These are phyloP conservation scores for Paraleonurus japonicus DNA, from an alignment of 257 asterid genomes.

Conservation along the genomic window DNA sequence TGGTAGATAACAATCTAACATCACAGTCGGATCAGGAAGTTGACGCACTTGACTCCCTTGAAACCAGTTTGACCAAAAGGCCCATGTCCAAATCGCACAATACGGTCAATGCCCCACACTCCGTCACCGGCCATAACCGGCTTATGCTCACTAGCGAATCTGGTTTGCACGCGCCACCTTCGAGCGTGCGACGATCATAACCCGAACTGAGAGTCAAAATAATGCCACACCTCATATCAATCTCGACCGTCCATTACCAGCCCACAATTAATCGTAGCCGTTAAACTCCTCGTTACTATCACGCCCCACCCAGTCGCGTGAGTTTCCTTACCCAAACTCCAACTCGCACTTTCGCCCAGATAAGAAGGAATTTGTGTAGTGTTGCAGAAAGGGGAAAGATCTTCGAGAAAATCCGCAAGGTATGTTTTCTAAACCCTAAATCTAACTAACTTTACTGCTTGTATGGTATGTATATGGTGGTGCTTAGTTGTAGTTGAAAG, in stretches of 20 bases:
- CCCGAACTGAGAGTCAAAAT: not conserved
- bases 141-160: slow-evolving; percentile 2
- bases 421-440: slow-evolving; percentile 36
- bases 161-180: slow-evolving; percentile 37
- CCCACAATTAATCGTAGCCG: slow-evolving; percentile 27
- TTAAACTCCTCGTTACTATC: slow-evolving; percentile 6
- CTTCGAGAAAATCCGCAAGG: slow-evolving; percentile 28
- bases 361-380: slow-evolving; percentile 26
- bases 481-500: slow-evolving; percentile 15
- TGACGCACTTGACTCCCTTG: not conserved
- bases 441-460: slow-evolving; percentile 6
- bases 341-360: slow-evolving; percentile 30
- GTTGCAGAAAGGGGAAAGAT: slow-evolving; percentile 22
- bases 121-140: slow-evolving; percentile 5
- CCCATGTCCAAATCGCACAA: not conserved
- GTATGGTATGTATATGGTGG: not conserved
- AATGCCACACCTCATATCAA: not conserved
- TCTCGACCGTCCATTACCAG: slow-evolving; percentile 27
- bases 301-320: slow-evolving; percentile 39
- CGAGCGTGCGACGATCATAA: slow-evolving; percentile 12
- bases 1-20: too few species aligned
- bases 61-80: not conserved
- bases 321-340: slow-evolving; percentile 17
- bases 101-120: not conserved
- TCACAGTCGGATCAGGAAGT: not conserved